Conservation (phyloP, 495 filamentous ascomycete species). For the Aspergillus carlsbadensis region DNA sequence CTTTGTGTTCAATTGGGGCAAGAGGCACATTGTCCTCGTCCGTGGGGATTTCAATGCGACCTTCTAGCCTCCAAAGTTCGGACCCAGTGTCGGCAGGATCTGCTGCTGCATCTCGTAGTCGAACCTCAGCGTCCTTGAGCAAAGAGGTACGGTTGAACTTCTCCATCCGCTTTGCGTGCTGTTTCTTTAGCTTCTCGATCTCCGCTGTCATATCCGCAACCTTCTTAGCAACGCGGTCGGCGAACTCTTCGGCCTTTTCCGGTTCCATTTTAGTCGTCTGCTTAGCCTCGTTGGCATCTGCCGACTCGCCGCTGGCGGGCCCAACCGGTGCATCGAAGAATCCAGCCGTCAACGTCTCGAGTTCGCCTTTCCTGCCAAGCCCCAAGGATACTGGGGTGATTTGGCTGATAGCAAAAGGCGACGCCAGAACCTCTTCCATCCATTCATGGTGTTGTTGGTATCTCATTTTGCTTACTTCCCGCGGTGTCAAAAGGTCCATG, state of each 20-base stretch:
- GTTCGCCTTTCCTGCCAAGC: constrained; percentile 80
- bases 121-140: constrained; percentile 61
- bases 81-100: constrained; percentile 52
- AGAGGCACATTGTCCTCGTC: constrained; percentile 51
- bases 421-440: constrained; percentile 97
- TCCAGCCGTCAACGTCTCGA: constrained; percentile 76
- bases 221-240: constrained; percentile 65
- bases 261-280: constrained; percentile 62
- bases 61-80: constrained; percentile 66
- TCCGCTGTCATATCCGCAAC: constrained; percentile 68
- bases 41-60: constrained; percentile 43
- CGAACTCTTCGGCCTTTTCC: constrained; percentile 72
- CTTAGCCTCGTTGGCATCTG: constrained; percentile 43
- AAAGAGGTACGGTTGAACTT: constrained; percentile 67
- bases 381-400: constrained; percentile 88
- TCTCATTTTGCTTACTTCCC: constrained; percentile 78
- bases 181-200: constrained; percentile 75
- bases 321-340: constrained; percentile 63
- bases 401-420: constrained; percentile 75
- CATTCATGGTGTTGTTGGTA: constrained; percentile 96
- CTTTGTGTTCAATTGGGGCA: constrained; percentile 39
- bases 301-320: constrained; percentile 30
- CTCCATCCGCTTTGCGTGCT: constrained; percentile 71
- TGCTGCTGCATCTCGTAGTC: constrained; percentile 51
- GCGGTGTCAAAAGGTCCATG: constrained; percentile 82